Conservation (phyloP, 106 monocot species). For the Agapanthus africanus region DNA sequence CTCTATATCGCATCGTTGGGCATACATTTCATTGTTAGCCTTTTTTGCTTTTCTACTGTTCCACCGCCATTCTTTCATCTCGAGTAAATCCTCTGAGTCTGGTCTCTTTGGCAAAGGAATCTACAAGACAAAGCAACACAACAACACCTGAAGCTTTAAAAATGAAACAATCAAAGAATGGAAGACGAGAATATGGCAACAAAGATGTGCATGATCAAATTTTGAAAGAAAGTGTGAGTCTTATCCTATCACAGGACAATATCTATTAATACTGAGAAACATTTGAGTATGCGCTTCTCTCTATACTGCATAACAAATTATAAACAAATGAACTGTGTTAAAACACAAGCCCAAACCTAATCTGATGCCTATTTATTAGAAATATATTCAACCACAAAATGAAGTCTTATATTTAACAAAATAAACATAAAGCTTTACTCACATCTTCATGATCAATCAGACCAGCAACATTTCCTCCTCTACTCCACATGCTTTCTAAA, state of each 20-base stretch:
- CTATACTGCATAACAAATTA: not conserved
- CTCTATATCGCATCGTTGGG: slow-evolving; percentile 81
- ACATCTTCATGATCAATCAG: slow-evolving; percentile 71
- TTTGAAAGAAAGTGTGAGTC: not conserved
- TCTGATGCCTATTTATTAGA: not conserved
- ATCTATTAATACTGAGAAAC: not conserved
- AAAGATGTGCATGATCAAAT: not conserved
- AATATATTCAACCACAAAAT: not conserved
- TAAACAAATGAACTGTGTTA: not conserved
- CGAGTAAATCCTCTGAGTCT: slow-evolving; percentile 42
- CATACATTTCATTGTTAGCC: slow-evolving; percentile 75
- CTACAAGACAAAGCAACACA: slow-evolving; percentile 21
- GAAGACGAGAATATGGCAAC: not conserved
- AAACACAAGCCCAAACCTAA: not conserved
- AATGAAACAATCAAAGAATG: not conserved
- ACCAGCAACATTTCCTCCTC: slow-evolving; percentile 72
- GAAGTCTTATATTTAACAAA: not conserved
- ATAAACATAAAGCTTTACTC: slow-evolving; percentile 8
- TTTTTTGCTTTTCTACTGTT: slow-evolving; percentile 60
- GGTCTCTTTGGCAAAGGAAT: slow-evolving; percentile 59
- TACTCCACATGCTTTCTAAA: slow-evolving; percentile 68
- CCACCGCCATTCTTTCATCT: slow-evolving; percentile 70
- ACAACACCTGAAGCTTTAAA: slow-evolving; percentile 1
- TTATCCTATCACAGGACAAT: not conserved
- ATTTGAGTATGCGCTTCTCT: not conserved